Conservation (phyloP, 768 basidiomycete genomes). For the Agrocybe chaxingu region DNA sequence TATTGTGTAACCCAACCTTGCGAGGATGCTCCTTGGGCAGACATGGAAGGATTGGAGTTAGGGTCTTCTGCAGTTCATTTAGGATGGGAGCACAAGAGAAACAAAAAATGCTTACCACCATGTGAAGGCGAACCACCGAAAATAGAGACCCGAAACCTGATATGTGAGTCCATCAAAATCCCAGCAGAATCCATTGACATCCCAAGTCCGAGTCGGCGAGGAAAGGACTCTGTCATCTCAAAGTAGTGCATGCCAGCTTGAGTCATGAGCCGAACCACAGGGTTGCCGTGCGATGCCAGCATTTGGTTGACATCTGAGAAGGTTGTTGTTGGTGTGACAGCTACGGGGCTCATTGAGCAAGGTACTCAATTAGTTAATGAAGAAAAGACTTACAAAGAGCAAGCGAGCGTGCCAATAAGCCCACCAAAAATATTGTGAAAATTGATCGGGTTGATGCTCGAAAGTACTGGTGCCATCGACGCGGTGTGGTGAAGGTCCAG, state of each 20-base stretch:
- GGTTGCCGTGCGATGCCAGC: background rate
- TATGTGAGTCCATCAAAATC: background rate
- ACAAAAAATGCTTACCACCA: background rate
- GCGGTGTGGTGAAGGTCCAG: no score
- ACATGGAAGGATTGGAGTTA: background rate
- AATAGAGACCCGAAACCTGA: background rate
- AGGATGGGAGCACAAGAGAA: no score
- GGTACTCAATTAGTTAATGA: no score
- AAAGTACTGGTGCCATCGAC: no score
- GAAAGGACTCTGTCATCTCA: no score
- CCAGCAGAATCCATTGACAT: slow-evolving; percentile 1
- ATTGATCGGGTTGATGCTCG: no score
- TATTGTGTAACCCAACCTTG: no score
- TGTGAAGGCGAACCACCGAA: background rate
- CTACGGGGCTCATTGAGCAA: background rate
- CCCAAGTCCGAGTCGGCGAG: background rate
- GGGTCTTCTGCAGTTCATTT: no score
- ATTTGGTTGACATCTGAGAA: background rate
- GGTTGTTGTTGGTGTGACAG: background rate
- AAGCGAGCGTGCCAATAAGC: no score
- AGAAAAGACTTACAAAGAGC: no score
- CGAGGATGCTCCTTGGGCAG: no score
- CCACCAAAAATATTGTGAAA: no score
- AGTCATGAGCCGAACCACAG: background rate
- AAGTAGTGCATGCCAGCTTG: background rate